Base-by-base conservation (phyloP, 257 asterid species). In the Sherardia arvensis region DNA sequence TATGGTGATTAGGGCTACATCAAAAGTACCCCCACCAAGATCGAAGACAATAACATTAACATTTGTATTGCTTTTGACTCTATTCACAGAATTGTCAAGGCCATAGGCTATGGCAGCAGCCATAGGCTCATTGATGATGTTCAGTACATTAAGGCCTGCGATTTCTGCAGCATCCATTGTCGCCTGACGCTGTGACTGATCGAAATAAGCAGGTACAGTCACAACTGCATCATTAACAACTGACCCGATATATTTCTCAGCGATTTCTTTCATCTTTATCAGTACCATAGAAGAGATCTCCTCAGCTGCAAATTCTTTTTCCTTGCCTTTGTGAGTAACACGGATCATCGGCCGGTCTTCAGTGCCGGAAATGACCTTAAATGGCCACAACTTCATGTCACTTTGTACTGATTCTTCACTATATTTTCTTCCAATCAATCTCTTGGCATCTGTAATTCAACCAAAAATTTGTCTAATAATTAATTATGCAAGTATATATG, bases 21-120 rank as follows among this genome's bases (percentile, higher is more conserved):
- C 56, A 49, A 49, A 49, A 49, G 56, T 49, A 49, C 56, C 56
- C n/a, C 56, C 56, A 49, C 56, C 56, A 14, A 49, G 26, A n/a
- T 49, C 56, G 7, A 49, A 49, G 20, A 49, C 26, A 18, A 49
- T 11, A 20, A 49, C 25, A 1, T 49, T 49, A 20, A 49, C 25
- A 1, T 49, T 49, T 5, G 2, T 49, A 10, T 49, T 49, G 22
- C 2, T 21, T 49, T 5, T 20, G 56, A 18, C 5, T n/a, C 56
- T n/a, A n/a, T n/a, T 49, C 14, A 6, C 4, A 15, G 51, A 20
- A n/a, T 20, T 49, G 1, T 49, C 12, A 49, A 49, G 56, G 4
- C 56, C 56, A n/a, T 49, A 49, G 4, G 56, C 56, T 18, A 49
- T 49, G 56, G 56, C 56, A 21, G 56, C 56, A 49, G 56, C 56